Evolutionary conservation across 1,284 basidiomycete species (phyloP), one percentile per base, ranked within the genome.

Genomic region (Caloboletus inedulis): DNA sequence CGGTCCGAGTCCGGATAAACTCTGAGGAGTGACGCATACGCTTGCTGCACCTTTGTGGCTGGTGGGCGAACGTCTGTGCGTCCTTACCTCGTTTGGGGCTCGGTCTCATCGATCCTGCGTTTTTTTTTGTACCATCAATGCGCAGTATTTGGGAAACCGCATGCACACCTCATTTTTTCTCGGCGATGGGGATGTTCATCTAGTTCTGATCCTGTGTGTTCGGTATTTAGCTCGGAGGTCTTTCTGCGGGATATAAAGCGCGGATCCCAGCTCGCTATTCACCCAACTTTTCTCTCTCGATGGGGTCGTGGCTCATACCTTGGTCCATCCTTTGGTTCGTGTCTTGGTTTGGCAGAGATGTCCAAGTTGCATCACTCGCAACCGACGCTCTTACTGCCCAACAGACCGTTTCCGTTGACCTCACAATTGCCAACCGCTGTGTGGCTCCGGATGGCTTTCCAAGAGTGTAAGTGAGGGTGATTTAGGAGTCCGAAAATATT

Each of bases 381-480:
- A 52, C 18, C 19, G 27, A 53, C 30, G 37, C 13, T 53, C 7
- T 29, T 13, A 31, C 19, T 19, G 7, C 3, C 27, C 35, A 7
- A n/a, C 40, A 43, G 27, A 34, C 18, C 25, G 37, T 59, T 29
- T 45, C 31, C 4, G 25, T 51, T 9, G 40, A 43, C 36, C 57
- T 59, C 25, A 42, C 45, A 7, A 19, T 48, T 29, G 36, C 48
- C 7, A 52, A 57, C 29, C 19, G 44, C 13, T 56, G 55, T 18
- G 25, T 56, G n/a, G 30, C 18, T 25, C 47, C 56, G 8, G 56
- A 57, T 42, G 53, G 52, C n/a, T 58, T 50, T 33, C 52, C 52
- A 14, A 47, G 56, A 57, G 27, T 41, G 57, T 58, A 56, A 12
- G 56, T 36, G 14, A 35, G 12, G 10, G 13, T 19, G 4, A n/a